Percentiles rank a stretch among this genome's conserved stretches.
Evolutionary conservation across 495 filamentous ascomycete genomes (phyloP).

Genomic region (Penicillium goetzii): DNA sequence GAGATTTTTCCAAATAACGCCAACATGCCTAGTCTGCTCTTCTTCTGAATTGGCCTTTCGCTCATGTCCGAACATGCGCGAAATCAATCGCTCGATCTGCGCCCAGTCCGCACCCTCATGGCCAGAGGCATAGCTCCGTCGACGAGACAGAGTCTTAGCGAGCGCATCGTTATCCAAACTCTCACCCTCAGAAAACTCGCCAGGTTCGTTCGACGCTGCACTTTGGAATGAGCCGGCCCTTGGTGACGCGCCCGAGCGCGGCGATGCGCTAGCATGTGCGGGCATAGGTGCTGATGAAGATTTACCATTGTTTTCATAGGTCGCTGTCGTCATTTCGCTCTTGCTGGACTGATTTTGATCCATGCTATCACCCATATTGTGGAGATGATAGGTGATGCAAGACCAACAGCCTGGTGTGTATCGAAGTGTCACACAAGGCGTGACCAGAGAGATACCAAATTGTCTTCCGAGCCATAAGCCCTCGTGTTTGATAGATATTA

Average conservation of each 20-base stretch:
- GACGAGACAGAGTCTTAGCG: constrained; percentile 53
- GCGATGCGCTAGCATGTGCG: constrained; percentile 8
- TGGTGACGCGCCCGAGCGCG: background rate
- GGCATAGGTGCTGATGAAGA: background rate
- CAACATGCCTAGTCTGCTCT: constrained; percentile 62
- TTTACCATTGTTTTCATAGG: background rate
- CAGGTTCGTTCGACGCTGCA: background rate
- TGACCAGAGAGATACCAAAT: background rate
- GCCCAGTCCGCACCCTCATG: constrained; percentile 55
- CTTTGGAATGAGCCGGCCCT: constrained; percentile 16
- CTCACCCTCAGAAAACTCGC: background rate
- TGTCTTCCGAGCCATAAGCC: background rate
- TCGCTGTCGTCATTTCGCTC: background rate
- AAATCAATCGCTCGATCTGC: constrained; percentile 63
- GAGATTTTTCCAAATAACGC: constrained; percentile 63
- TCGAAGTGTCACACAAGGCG: background rate
- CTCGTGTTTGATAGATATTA: background rate
- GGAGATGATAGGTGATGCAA: background rate
- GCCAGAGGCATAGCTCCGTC: constrained; percentile 46
- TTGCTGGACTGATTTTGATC: background rate
- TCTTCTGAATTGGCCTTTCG: constrained; percentile 66
- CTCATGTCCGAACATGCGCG: constrained; percentile 65
- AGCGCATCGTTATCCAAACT: constrained; percentile 54
- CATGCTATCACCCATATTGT: background rate
- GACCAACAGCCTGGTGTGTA: background rate